phyloP scores from a whole-genome alignment of 2,329 filamentous ascomycete genomes.

The Xylariaceae sp. region DNA sequence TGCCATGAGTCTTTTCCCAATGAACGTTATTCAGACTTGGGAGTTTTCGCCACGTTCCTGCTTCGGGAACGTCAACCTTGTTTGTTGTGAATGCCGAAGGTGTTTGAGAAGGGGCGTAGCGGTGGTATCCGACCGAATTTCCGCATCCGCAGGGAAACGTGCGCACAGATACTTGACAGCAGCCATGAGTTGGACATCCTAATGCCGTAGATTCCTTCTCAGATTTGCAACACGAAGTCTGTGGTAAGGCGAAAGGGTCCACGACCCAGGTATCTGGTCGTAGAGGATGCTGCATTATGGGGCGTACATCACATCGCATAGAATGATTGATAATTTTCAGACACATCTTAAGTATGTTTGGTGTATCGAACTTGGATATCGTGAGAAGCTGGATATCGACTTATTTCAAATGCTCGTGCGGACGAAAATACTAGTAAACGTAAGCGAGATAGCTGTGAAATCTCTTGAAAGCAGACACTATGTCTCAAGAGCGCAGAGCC shows the following conservation, averaged over 20 bases:
- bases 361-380: not conserved
- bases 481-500: too few relatives aligned
- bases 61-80: not conserved
- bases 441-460: too few relatives aligned
- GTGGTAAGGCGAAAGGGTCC: constrained; percentile 2
- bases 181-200: constrained; percentile 1
- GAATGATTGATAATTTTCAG: constrained; percentile 10
- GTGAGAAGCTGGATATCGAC: not conserved
- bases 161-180: constrained; percentile 5
- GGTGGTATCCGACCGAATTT: constrained; percentile 9
- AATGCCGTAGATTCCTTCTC: not conserved
- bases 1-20: not conserved
- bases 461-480: too few relatives aligned
- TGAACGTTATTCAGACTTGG: constrained; percentile 7
- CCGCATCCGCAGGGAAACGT: constrained; percentile 7
- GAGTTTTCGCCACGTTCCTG: constrained; percentile 7
- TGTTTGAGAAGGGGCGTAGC: constrained; percentile 1
- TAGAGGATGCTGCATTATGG: constrained; percentile 6
- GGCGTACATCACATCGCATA: constrained; percentile 8
- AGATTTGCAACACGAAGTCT: not conserved
- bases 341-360: constrained; percentile 21
- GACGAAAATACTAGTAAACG: too few relatives aligned
- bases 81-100: constrained; percentile 5
- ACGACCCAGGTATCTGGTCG: constrained; percentile 1
- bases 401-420: too few relatives aligned